These are phyloP conservation scores for Aspergillus viridinutans DNA, from an alignment of 2,329 filamentous ascomycete genomes.

Conservation along the genomic window DNA sequence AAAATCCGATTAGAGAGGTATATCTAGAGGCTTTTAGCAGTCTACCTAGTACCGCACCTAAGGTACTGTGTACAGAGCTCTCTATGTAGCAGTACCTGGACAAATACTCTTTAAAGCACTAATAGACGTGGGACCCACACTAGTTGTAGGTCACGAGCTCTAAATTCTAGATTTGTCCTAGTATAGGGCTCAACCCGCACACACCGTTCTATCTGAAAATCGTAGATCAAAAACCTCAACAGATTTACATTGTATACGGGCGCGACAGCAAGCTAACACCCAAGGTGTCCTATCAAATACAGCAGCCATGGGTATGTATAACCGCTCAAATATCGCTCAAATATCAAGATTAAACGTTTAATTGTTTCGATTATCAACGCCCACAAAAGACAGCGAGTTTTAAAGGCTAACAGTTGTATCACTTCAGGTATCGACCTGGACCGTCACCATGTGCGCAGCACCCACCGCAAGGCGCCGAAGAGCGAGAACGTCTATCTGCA, in stretches of 20 bases:
- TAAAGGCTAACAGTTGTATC: constrained; percentile 10
- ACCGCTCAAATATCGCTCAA: constrained; percentile 3
- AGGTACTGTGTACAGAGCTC: too few species aligned
- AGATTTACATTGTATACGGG: constrained; percentile 33
- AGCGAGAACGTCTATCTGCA: constrained; percentile 97
- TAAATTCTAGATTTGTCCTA: constrained; percentile 24
- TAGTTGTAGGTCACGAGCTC: constrained; percentile 9
- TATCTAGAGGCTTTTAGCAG: too few species aligned
- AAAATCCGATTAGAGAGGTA: background rate
- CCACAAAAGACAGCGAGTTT: background rate
- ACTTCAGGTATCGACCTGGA: constrained; percentile 53
- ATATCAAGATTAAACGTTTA: background rate
- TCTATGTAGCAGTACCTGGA: too few species aligned
- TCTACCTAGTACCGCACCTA: too few species aligned
- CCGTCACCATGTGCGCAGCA: constrained; percentile 60
- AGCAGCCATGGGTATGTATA: constrained; percentile 44
- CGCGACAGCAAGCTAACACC: constrained; percentile 40
- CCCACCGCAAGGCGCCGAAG: constrained; percentile 91
- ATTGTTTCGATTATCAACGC: background rate
- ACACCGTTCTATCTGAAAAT: constrained; percentile 39
- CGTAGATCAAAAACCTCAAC: constrained; percentile 35
- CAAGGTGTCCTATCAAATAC: constrained; percentile 37
- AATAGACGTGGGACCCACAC: background rate
- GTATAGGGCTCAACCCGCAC: constrained; percentile 45
- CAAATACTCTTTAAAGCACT: too few species aligned